A percentile compares a stretch with the other conserved stretches of the same genome.
These are phyloP conservation scores for Plectranthus barbatus DNA, from an alignment of 257 asterid genomes.

Conservation along the genomic window DNA sequence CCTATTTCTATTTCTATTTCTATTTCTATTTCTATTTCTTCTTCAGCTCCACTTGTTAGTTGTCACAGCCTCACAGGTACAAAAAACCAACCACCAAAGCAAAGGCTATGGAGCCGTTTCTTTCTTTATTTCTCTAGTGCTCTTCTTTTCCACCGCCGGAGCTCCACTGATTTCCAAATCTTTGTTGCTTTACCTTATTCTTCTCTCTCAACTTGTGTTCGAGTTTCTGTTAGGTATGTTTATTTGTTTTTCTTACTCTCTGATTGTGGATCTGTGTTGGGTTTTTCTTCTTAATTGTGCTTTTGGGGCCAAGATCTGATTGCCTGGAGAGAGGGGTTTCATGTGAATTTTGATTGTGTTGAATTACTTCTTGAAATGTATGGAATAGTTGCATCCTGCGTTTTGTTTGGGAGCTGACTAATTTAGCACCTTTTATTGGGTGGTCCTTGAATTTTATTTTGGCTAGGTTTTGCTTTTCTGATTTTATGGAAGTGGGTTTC, in stretches of 20 bases:
- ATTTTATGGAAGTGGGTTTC: conserved; percentile 16
- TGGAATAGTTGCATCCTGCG: conserved; percentile 5
- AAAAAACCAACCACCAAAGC: conserved; percentile 11
- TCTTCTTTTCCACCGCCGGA: conserved; percentile 11
- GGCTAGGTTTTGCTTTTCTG: conserved; percentile 11
- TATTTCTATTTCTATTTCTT: background rate
- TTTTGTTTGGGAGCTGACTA: conserved; percentile 17
- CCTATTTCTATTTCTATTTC: background rate
- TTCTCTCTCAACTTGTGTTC: background rate
- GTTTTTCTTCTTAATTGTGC: background rate
- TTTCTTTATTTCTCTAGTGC: background rate
- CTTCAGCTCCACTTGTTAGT: conserved; percentile 20
- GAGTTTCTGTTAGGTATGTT: conserved; percentile 1
- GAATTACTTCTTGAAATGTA: background rate
- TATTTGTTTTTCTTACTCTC: background rate
- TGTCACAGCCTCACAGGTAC: conserved; percentile 13
- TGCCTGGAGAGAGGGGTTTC: background rate
- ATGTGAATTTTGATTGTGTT: background rate
- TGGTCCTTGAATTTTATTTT: conserved; percentile 22
- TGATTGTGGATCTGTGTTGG: conserved; percentile 21
- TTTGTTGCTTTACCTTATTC: background rate
- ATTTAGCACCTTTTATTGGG: background rate
- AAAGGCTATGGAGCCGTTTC: conserved; percentile 9
- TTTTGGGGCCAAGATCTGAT: conserved; percentile 19
- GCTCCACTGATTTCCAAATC: background rate